These are phyloP conservation scores for Cicer arietinum DNA, from an alignment of 306 rosid genomes.

Conservation along the genomic window DNA sequence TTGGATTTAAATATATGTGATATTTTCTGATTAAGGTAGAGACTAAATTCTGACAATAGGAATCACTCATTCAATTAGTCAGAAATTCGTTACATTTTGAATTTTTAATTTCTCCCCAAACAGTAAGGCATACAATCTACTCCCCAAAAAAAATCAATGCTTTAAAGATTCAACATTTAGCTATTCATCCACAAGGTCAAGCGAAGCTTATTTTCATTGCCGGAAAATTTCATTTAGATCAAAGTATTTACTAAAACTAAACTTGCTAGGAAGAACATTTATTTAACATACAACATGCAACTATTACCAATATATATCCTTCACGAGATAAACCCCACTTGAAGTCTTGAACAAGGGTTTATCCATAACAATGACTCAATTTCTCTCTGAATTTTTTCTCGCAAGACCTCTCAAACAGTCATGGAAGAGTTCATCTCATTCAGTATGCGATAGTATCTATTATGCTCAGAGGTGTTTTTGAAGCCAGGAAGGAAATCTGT, in stretches of 20 bases:
- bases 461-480: slow-evolving; percentile 70
- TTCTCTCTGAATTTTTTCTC: slow-evolving; percentile 1
- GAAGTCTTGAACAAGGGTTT: slow-evolving; percentile 17
- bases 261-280: slow-evolving; percentile 18
- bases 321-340: slow-evolving; percentile 6
- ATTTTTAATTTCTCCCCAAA: too few species aligned
- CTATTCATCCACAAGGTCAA: slow-evolving; percentile 5
- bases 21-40: too few species aligned
- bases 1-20: too few species aligned
- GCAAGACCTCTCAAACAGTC: slow-evolving; percentile 54
- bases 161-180: too few species aligned
- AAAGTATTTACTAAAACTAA: slow-evolving; percentile 16
- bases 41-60: too few species aligned
- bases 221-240: slow-evolving; percentile 22
- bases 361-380: slow-evolving; percentile 22
- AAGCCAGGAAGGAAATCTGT: slow-evolving; percentile 82
- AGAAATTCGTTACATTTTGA: too few species aligned
- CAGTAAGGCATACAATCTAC: too few species aligned
- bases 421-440: slow-evolving; percentile 70
- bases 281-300: slow-evolving; percentile 45
- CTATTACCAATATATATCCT: slow-evolving; percentile 23
- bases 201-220: background rate
- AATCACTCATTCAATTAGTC: too few species aligned
- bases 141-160: too few species aligned
- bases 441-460: slow-evolving; percentile 72